Evolutionary conservation across 306 rosid species (phyloP).

Genomic region (Astragalus membranaceus): DNA sequence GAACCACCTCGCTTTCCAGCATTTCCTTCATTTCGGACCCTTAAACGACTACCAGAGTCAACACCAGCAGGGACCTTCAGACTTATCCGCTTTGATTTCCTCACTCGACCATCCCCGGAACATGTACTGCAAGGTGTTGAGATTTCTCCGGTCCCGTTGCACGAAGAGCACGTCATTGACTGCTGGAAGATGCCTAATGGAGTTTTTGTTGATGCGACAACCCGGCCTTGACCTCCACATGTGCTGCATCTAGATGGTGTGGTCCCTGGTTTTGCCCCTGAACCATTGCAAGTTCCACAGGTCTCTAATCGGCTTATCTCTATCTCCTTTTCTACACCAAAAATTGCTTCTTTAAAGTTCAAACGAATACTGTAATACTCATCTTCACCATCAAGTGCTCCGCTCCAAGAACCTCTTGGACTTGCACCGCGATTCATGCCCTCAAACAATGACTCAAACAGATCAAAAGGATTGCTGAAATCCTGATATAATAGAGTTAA

Average conservation of each 20-base stretch:
- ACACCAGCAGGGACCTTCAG: conserved; percentile 93
- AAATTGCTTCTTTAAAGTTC: conserved; percentile 89
- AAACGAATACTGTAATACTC: conserved; percentile 76
- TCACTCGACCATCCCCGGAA: conserved; percentile 88
- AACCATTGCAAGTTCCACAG: conserved; percentile 88
- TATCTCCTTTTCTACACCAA: conserved; percentile 87
- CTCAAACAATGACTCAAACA: conserved; percentile 36
- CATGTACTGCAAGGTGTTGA: conserved; percentile 87
- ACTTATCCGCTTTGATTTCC: conserved; percentile 84
- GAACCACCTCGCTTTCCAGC: conserved; percentile 82
- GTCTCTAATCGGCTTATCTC: conserved; percentile 80
- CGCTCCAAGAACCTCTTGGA: conserved; percentile 37
- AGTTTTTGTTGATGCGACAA: conserved; percentile 75
- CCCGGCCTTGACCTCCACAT: conserved; percentile 97
- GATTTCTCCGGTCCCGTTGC: conserved; percentile 76
- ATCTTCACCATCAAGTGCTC: conserved; percentile 37
- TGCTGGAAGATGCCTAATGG: conserved; percentile 95
- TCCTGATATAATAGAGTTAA: conserved; percentile 26
- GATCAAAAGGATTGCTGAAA: conserved; percentile 43
- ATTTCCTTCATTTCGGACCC: conserved; percentile 91
- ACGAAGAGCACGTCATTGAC: conserved; percentile 82
- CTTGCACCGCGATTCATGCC: conserved; percentile 39
- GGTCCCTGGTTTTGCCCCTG: conserved; percentile 93
- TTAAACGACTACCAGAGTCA: conserved; percentile 86
- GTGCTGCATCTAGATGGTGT: conserved; percentile 69